Base-by-base conservation (phyloP, 2,329 filamentous ascomycete genomes). In the Apiospora phragmitis region DNA sequence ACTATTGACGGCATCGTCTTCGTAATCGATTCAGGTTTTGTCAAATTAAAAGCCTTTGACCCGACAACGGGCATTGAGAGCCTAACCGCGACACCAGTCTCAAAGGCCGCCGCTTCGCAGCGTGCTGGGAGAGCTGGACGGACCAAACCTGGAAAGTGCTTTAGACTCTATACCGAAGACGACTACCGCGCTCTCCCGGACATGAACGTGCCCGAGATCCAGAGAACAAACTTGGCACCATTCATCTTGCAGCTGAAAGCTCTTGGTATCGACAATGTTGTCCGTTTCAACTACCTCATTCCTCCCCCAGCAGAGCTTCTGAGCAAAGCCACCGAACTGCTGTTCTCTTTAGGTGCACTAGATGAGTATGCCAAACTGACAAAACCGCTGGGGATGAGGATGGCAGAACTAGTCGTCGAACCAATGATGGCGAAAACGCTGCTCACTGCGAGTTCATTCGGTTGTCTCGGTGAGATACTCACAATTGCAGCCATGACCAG, bases 401-500 rank as follows among this genome's bases (percentile, higher is more conserved):
- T 98, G 94, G 95, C 96, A 0, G 95, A 98, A 80, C 85, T 99
- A 59, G 93, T 95, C 0, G 89, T 98, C 9, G 94, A 97, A 75
- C 96, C 96, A 0, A 98, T 98, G 94, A 96, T 98, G 88, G 94
- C 92, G 8, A 97, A 95, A 82, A 93, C 93, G 0, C 85, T 98
- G 5, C 89, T 98, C 11, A 89, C 91, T 24, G 93, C 95, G 0
- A 84, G 89, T 5, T 85, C 87, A 0, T 97, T 97, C 81, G 87
- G 87, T 47, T 98, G 95, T 75, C 83, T 97, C 16, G 92, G 90
- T 78, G 95, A 98, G 80, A 92, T 98, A 68, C 86, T 98, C 35
- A 94, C 92, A 1, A 97, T 98, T 74, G 94, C 95, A 7, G 95
- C 96, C 21, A 98, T 99, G 95, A 93, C 94, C 43, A 96, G 92